A percentile compares a stretch with the other conserved stretches of the same genome.
phyloP scores from a whole-genome alignment of 306 rosid species.

The Begonia masoniana region DNA sequence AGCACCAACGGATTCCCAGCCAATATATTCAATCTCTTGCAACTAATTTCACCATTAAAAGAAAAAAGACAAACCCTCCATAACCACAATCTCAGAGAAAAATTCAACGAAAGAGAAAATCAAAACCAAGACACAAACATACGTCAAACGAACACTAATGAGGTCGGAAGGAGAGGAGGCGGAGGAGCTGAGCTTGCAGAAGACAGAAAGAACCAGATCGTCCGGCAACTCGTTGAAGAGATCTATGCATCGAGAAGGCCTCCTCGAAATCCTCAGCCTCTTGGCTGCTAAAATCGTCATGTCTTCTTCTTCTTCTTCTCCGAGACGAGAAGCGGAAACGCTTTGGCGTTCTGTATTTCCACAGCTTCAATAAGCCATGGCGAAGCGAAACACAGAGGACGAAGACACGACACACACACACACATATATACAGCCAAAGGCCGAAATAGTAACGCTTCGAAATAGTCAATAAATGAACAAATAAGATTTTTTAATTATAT shows the following conservation, averaged over 20 bases:
- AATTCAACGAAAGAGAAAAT: background rate
- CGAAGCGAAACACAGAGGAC: too few species aligned
- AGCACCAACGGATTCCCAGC: constrained; percentile 46
- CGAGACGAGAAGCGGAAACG: too few species aligned
- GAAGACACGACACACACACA: too few species aligned
- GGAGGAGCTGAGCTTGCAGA: constrained; percentile 56
- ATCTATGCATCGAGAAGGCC: constrained; percentile 1
- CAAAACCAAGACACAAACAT: constrained; percentile 2
- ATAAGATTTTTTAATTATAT: too few species aligned
- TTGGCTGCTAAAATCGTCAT: too few species aligned
- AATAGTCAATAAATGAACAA: too few species aligned
- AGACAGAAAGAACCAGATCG: constrained; percentile 49
- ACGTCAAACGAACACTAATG: constrained; percentile 44
- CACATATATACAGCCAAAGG: too few species aligned
- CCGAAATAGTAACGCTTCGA: too few species aligned
- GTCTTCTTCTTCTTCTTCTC: too few species aligned
- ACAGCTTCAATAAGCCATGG: too few species aligned
- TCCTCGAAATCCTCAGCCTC: too few species aligned
- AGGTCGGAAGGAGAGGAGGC: constrained; percentile 61
- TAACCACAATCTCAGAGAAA: background rate
- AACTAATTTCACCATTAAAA: constrained; percentile 20
- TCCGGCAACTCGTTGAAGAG: constrained; percentile 53
- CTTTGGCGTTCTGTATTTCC: too few species aligned
- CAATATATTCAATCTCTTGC: constrained; percentile 46
- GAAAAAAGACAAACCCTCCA: background rate